Evolutionary conservation across 2,329 filamentous ascomycete species (phyloP).

Genomic region (Didymella pomorum): DNA sequence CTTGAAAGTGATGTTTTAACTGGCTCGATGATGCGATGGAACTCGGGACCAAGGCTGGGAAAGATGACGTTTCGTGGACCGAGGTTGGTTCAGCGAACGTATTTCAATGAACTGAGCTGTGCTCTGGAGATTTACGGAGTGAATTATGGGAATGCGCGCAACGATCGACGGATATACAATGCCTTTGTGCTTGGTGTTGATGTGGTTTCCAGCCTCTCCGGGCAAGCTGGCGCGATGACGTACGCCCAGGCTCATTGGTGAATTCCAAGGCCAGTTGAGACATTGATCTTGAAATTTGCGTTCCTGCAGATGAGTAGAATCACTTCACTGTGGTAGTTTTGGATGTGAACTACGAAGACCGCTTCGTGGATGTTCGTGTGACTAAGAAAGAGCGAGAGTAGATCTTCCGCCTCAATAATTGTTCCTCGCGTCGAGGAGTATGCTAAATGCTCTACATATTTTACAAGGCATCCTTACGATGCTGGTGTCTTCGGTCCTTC

Average conservation of each 20-base stretch:
- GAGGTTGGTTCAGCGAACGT: not conserved
- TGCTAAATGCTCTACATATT: conserved; percentile 23
- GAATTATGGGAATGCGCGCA: not conserved
- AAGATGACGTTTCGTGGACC: not conserved
- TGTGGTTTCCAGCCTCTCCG: not conserved
- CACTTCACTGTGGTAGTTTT: not conserved
- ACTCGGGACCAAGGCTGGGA: not conserved
- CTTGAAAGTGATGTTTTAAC: not conserved
- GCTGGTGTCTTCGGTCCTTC: conserved; percentile 19
- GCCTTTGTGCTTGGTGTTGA: conserved; percentile 17
- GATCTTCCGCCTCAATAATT: conserved; percentile 6
- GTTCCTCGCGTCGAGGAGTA: not conserved
- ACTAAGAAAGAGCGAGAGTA: not conserved
- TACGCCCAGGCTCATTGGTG: conserved; percentile 11
- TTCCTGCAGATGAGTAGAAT: not conserved
- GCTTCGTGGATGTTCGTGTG: not conserved
- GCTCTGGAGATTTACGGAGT: not conserved
- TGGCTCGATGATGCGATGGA: not conserved
- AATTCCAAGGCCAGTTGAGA: not conserved
- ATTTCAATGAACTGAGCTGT: not conserved
- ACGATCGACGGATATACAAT: conserved; percentile 5
- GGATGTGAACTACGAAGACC: not conserved
- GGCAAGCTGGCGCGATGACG: conserved; percentile 16
- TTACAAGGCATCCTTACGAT: conserved; percentile 15
- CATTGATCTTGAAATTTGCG: not conserved